These are phyloP conservation scores for Ziziphus jujuba DNA, from an alignment of 306 rosid species.

Conservation along the genomic window DNA sequence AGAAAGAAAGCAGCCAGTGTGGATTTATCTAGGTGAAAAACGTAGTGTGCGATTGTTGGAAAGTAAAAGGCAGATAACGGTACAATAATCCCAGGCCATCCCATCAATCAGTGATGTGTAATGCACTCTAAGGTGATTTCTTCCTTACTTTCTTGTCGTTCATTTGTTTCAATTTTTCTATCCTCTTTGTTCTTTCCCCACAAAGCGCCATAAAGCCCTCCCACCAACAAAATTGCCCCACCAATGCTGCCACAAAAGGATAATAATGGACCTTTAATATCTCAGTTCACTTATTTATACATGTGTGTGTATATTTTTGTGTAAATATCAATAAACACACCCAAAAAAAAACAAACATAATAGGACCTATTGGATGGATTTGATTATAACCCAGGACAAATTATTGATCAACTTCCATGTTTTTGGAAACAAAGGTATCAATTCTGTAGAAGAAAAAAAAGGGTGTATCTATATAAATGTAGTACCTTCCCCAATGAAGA, in stretches of 20 bases:
- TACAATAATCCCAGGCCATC: not conserved
- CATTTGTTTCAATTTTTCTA: slow-evolving; percentile 5
- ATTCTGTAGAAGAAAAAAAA: too few species aligned
- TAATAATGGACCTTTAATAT: not conserved
- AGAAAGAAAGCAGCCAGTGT: too few species aligned
- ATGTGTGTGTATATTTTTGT: not conserved
- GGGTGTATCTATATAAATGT: too few species aligned
- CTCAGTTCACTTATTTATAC: not conserved
- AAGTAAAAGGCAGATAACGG: too few species aligned
- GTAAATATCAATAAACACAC: too few species aligned
- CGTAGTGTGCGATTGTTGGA: too few species aligned
- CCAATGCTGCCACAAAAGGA: slow-evolving; percentile 53
- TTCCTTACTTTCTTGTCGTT: slow-evolving; percentile 43
- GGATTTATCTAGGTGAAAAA: too few species aligned
- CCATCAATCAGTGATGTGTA: slow-evolving; percentile 37
- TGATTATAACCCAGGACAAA: too few species aligned
- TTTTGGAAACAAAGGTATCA: not conserved
- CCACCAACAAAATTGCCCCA: slow-evolving; percentile 67
- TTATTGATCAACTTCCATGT: too few species aligned
- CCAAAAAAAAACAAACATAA: too few species aligned
- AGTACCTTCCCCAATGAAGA: slow-evolving; percentile 75
- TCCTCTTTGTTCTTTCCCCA: slow-evolving; percentile 85
- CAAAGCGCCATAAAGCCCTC: slow-evolving; percentile 74
- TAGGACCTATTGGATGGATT: too few species aligned
- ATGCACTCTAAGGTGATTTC: slow-evolving; percentile 51